A percentile compares a stretch with the other conserved stretches of the same genome.
Conservation (phyloP, 768 basidiomycete species). For the Lactarius deliciosus region DNA sequence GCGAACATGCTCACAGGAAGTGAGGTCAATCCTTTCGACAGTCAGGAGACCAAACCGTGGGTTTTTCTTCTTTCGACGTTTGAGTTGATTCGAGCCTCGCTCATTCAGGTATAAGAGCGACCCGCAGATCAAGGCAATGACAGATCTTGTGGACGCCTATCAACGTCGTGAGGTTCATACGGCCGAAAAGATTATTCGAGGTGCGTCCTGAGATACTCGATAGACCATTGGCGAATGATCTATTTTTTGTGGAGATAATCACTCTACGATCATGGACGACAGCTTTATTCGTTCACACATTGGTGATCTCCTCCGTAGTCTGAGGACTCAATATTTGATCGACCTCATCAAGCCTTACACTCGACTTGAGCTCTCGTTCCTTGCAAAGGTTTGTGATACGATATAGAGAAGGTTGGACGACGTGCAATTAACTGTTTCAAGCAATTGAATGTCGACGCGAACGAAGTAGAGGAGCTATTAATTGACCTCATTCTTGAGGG, state of each 20-base stretch:
- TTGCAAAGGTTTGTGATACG: conserved; percentile 67
- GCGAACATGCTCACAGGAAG: conserved; percentile 98
- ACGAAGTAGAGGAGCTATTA: conserved; percentile 91
- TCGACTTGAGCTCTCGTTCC: conserved; percentile 86
- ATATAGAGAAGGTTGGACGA: background rate
- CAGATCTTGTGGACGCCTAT: conserved; percentile 94
- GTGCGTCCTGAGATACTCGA: conserved; percentile 40
- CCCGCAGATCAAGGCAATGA: conserved; percentile 97
- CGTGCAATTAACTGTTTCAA: conserved; percentile 37
- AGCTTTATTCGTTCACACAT: conserved; percentile 94
- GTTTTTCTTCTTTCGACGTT: conserved; percentile 31
- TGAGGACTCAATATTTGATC: conserved; percentile 95
- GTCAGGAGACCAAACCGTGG: conserved; percentile 98
- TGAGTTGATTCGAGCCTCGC: background rate
- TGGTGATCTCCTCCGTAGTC: conserved; percentile 89
- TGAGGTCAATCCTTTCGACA: conserved; percentile 98
- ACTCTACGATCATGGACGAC: conserved; percentile 94
- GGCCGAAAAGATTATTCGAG: conserved; percentile 94
- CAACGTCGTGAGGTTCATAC: conserved; percentile 94
- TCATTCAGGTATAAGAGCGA: conserved; percentile 83
- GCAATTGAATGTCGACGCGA: conserved; percentile 94
- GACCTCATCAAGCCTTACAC: conserved; percentile 99
- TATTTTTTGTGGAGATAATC: conserved; percentile 64
- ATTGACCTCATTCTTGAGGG: conserved; percentile 93
- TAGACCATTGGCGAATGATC: conserved; percentile 10